Percentiles rank a stretch among this genome's conserved stretches.
These are phyloP conservation scores for Paraphoma chrysanthemicola DNA, from an alignment of 2,329 filamentous ascomycete genomes.

Conservation along the genomic window DNA sequence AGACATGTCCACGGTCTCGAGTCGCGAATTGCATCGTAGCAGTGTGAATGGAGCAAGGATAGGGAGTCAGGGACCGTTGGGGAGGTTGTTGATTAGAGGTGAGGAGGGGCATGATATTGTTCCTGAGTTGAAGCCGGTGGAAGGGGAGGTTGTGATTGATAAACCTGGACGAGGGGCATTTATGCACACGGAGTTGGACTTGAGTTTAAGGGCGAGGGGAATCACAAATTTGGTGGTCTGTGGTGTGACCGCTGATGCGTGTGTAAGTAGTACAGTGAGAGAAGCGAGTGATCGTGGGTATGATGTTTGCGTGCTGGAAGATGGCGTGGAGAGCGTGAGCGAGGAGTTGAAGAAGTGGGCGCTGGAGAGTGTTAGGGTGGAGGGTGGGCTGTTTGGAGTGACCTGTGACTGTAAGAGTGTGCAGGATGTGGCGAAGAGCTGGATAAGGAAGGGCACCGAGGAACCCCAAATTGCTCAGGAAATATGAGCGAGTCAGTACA, in stretches of 20 bases:
- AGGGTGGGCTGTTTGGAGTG: constrained; percentile 40
- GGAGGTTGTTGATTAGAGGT: constrained; percentile 65
- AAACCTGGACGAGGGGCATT: constrained; percentile 64
- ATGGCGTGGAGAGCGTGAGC: constrained; percentile 49
- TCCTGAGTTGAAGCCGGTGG: constrained; percentile 58
- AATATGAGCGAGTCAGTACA: too few species aligned
- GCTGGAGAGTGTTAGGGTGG: constrained; percentile 33
- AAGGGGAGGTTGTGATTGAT: constrained; percentile 59
- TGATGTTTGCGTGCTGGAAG: constrained; percentile 60
- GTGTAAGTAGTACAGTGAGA: constrained; percentile 62
- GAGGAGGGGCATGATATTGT: constrained; percentile 65
- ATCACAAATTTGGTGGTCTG: constrained; percentile 61
- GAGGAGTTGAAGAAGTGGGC: constrained; percentile 39
- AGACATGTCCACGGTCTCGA: constrained; percentile 63
- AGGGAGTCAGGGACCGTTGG: constrained; percentile 60
- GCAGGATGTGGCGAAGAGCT: background rate
- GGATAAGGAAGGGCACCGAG: too few species aligned
- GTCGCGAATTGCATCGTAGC: constrained; percentile 61
- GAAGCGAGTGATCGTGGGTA: constrained; percentile 64
- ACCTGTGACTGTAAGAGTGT: constrained; percentile 19
- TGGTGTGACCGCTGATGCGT: constrained; percentile 64
- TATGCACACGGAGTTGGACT: constrained; percentile 61
- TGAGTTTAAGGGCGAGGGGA: constrained; percentile 58
- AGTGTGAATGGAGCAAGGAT: constrained; percentile 62
- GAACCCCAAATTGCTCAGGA: too few species aligned